A percentile compares a stretch with the other conserved stretches of the same genome.
These are phyloP conservation scores for Monoraphidium neglectum DNA, from an alignment of 139 green algal genomes.

Conservation along the genomic window DNA sequence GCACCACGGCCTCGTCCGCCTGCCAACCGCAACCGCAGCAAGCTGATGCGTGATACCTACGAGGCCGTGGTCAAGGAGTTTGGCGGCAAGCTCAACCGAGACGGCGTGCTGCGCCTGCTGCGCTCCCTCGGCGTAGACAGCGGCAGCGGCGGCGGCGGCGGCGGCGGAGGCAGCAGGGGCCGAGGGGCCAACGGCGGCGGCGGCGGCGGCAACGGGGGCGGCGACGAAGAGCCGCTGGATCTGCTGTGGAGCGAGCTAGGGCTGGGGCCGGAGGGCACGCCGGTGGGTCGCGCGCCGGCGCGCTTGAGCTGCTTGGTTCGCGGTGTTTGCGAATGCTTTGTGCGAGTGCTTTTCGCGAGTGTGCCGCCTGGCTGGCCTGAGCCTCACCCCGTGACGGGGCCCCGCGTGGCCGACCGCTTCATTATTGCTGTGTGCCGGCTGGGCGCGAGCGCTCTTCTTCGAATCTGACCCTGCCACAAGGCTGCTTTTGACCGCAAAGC, in stretches of 20 bases:
- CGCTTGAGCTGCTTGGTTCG: too few species aligned
- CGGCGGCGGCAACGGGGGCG: background rate
- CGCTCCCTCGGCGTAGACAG: background rate
- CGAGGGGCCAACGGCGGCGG: background rate
- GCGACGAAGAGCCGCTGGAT: slow-evolving; percentile 9
- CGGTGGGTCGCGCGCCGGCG: background rate
- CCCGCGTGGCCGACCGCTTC: too few species aligned
- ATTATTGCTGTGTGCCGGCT: too few species aligned
- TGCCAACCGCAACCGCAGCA: background rate
- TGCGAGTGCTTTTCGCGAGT: too few species aligned
- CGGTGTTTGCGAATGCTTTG: too few species aligned
- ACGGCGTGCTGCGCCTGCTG: too few species aligned
- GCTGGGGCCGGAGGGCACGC: slow-evolving; percentile 5
- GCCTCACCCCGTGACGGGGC: too few species aligned
- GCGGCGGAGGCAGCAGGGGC: background rate
- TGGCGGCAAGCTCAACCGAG: slow-evolving; percentile 28
- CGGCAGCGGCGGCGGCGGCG: background rate
- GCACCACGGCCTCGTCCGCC: too few species aligned
- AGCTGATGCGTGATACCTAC: slow-evolving; percentile 43
- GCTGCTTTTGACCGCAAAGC: too few species aligned
- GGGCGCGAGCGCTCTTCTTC: too few species aligned
- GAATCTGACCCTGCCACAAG: too few species aligned
- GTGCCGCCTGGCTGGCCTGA: too few species aligned
- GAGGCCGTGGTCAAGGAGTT: slow-evolving; percentile 39
- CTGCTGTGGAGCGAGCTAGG: slow-evolving; percentile 20